These are phyloP conservation scores for Ramicandelaber brevisporus DNA, from an alignment of 192 early-diverging fungal species.

Conservation along the genomic window DNA sequence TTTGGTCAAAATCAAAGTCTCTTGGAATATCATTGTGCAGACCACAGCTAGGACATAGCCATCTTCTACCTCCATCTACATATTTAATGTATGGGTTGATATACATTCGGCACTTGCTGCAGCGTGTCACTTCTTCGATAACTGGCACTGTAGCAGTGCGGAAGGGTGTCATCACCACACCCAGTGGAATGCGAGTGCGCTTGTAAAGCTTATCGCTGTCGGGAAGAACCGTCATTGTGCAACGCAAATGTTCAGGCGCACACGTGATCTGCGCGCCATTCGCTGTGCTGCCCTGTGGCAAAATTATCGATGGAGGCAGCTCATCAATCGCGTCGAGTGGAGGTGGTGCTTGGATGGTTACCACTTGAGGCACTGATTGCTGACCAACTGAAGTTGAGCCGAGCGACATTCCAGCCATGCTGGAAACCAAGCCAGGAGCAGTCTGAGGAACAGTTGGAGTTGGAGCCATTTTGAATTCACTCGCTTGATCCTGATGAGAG, in stretches of 20 bases:
- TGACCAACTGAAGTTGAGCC: too few species aligned
- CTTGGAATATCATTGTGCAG: conserved; percentile 69
- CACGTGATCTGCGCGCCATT: conserved; percentile 27
- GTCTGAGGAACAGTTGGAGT: too few species aligned
- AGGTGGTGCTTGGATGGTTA: too few species aligned
- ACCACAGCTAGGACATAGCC: conserved; percentile 92
- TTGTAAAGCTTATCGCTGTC: conserved; percentile 51
- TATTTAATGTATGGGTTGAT: conserved; percentile 93
- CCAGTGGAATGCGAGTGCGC: conserved; percentile 79
- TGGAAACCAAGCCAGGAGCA: too few species aligned
- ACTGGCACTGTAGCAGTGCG: conserved; percentile 47
- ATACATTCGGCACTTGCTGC: conserved; percentile 82
- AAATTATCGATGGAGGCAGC: too few species aligned
- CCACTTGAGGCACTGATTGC: too few species aligned
- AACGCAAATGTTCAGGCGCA: conserved; percentile 58
- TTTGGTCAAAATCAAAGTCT: conserved; percentile 51
- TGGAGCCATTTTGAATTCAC: too few species aligned
- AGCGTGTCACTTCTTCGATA: conserved; percentile 82
- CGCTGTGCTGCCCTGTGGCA: conserved; percentile 10
- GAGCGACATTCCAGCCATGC: too few species aligned
- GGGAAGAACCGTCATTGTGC: conserved; percentile 74
- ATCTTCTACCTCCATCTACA: conserved; percentile 81
- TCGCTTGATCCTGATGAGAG: too few species aligned
- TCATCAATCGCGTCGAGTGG: too few species aligned
- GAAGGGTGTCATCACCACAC: conserved; percentile 71